phyloP scores from a whole-genome alignment of 2,329 filamentous ascomycete species.

The Metarhizium sp. region DNA sequence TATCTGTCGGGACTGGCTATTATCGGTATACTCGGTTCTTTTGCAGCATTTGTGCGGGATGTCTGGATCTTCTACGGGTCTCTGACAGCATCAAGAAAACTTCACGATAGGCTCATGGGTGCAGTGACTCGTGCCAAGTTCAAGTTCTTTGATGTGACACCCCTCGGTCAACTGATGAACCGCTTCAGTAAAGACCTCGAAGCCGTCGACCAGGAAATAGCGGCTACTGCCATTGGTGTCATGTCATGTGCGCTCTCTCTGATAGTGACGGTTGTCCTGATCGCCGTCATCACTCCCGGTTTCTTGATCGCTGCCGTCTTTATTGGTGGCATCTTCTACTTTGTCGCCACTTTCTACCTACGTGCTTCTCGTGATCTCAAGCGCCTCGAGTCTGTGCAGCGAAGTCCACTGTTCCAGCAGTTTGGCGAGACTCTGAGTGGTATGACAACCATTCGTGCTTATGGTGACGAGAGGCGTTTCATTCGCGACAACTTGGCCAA shows the following conservation, averaged over 20 bases:
- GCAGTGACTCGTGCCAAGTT: constrained; percentile 84
- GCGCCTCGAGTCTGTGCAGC: constrained; percentile 84
- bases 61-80: constrained; percentile 89
- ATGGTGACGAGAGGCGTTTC: constrained; percentile 88
- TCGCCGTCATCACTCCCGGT: constrained; percentile 78
- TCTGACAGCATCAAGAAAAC: constrained; percentile 72
- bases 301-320: constrained; percentile 83
- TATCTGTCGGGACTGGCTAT: constrained; percentile 77
- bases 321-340: constrained; percentile 73
- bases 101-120: constrained; percentile 71
- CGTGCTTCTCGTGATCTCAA: constrained; percentile 92
- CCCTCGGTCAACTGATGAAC: constrained; percentile 94
- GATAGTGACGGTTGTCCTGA: constrained; percentile 77
- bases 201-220: constrained; percentile 89
- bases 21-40: constrained; percentile 67
- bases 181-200: constrained; percentile 97
- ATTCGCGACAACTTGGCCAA: constrained; percentile 81
- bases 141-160: constrained; percentile 95
- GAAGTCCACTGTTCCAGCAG: constrained; percentile 93
- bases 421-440: constrained; percentile 93
- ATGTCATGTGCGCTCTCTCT: constrained; percentile 58
- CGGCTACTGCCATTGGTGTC: constrained; percentile 74
- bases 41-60: constrained; percentile 76
- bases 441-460: constrained; percentile 93
- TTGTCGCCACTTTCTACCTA: constrained; percentile 82